Evolutionary conservation across 2,329 filamentous ascomycete genomes (phyloP).

Genomic region (Bipolaris zeicola): DNA sequence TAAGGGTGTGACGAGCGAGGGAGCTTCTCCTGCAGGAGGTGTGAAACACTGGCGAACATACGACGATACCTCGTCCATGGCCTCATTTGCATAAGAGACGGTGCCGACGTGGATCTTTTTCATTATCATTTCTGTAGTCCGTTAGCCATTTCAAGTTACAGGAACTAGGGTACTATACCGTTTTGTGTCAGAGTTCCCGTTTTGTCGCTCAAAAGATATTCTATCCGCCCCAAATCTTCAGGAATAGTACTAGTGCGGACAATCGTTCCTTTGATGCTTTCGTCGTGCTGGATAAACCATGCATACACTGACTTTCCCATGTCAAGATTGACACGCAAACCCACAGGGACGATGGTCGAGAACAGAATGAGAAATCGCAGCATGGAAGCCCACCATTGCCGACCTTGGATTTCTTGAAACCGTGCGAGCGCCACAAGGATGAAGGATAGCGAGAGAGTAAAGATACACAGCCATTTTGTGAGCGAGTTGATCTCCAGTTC

Average conservation of each 20-base stretch:
- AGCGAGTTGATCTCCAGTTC: slow-evolving; percentile 97
- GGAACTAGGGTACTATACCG: slow-evolving; percentile 50
- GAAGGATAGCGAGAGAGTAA: slow-evolving; percentile 85
- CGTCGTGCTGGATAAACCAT: slow-evolving; percentile 90
- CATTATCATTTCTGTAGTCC: slow-evolving; percentile 81
- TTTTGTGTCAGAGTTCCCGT: slow-evolving; percentile 98
- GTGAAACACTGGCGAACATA: slow-evolving; percentile 87
- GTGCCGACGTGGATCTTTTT: slow-evolving; percentile 99
- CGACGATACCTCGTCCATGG: slow-evolving; percentile 93
- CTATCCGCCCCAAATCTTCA: slow-evolving; percentile 91
- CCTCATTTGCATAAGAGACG: slow-evolving; percentile 96
- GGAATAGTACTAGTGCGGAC: slow-evolving; percentile 97
- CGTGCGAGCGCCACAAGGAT: slow-evolving; percentile 87
- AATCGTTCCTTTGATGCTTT: slow-evolving; percentile 87
- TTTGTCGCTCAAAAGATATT: slow-evolving; percentile 96
- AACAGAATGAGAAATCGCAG: slow-evolving; percentile 98
- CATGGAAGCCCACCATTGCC: slow-evolving; percentile 92
- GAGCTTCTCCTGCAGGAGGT: slow-evolving; percentile 38
- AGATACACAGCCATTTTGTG: slow-evolving; percentile 90
- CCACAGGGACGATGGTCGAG: slow-evolving; percentile 98
- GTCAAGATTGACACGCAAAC: slow-evolving; percentile 92
- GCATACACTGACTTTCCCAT: slow-evolving; percentile 97
- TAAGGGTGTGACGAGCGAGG: slow-evolving; percentile 73
- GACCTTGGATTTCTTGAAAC: slow-evolving; percentile 68
- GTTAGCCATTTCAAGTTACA: slow-evolving; percentile 22